A percentile compares a stretch with the other conserved stretches of the same genome.
phyloP scores from a whole-genome alignment of 2,329 filamentous ascomycete genomes.

The Botrytis fragariae region DNA sequence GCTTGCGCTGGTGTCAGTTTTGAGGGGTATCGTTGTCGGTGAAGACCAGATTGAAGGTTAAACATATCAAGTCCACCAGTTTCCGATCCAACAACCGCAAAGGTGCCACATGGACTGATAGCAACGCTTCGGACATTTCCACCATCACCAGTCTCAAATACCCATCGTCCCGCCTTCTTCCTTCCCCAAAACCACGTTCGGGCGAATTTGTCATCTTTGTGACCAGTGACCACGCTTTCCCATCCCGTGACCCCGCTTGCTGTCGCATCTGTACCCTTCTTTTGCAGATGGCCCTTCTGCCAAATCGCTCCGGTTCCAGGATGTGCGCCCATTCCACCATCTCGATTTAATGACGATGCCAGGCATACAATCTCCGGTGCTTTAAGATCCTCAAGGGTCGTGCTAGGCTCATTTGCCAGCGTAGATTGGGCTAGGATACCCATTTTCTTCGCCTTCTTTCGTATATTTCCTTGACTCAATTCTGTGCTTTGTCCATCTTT shows the following conservation, averaged over 20 bases:
- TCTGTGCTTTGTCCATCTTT: constrained; percentile 93
- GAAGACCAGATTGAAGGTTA: constrained; percentile 90
- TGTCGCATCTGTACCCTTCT: constrained; percentile 64
- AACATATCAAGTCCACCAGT: constrained; percentile 88
- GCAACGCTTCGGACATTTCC: constrained; percentile 82
- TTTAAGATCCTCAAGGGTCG: constrained; percentile 72
- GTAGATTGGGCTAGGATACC: constrained; percentile 63
- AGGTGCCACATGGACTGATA: constrained; percentile 89
- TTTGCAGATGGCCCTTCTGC: constrained; percentile 66
- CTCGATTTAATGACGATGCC: constrained; percentile 86
- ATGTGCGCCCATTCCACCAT: constrained; percentile 86
- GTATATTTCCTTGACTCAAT: constrained; percentile 84
- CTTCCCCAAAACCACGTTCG: constrained; percentile 98
- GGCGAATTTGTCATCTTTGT: constrained; percentile 78
- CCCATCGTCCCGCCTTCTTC: constrained; percentile 90
- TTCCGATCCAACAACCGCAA: constrained; percentile 83
- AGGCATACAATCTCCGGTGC: constrained; percentile 90
- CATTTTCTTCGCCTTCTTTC: constrained; percentile 84
- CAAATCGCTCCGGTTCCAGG: constrained; percentile 77
- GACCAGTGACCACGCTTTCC: constrained; percentile 95
- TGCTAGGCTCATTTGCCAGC: constrained; percentile 58
- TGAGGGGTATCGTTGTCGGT: constrained; percentile 84
- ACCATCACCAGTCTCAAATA: constrained; percentile 80
- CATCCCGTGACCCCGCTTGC: constrained; percentile 80
- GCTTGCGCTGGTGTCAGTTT: constrained; percentile 74